These are phyloP conservation scores for Cryptosporidium tyzzeri DNA, from an alignment of 169 alveolate genomes.

Conservation along the genomic window DNA sequence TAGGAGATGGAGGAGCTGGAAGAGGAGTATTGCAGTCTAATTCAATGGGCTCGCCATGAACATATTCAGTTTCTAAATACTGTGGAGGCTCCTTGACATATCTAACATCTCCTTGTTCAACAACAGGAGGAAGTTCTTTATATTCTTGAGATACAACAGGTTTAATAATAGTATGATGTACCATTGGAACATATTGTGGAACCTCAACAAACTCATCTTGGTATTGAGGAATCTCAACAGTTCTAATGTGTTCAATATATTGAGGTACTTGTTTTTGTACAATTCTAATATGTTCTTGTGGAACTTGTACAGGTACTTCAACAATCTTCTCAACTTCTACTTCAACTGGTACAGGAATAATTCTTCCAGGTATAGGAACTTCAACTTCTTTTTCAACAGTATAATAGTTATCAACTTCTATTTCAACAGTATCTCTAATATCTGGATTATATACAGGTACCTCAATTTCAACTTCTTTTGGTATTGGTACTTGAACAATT, in stretches of 20 bases:
- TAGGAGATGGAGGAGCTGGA: constrained; percentile 66
- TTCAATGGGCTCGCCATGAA: constrained; percentile 68
- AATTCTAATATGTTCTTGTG: constrained; percentile 60
- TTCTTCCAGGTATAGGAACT: constrained; percentile 60
- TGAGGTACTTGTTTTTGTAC: constrained; percentile 74
- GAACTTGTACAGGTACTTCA: constrained; percentile 72
- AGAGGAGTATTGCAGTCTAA: constrained; percentile 57
- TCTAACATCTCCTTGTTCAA: constrained; percentile 57
- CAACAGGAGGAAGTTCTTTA: constrained; percentile 76
- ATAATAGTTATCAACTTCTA: constrained; percentile 41
- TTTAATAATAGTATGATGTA: constrained; percentile 64
- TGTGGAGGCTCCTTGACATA: constrained; percentile 71
- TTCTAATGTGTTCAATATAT: constrained; percentile 67
- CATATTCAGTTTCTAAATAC: constrained; percentile 55
- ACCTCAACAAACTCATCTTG: constrained; percentile 72
- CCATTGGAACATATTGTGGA: constrained; percentile 69
- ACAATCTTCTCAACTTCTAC: constrained; percentile 71
- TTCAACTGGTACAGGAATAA: constrained; percentile 70
- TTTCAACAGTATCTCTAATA: constrained; percentile 50
- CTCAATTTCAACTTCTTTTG: constrained; percentile 45
- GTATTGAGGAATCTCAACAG: constrained; percentile 69
- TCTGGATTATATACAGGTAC: constrained; percentile 66
- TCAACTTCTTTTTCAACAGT: constrained; percentile 71
- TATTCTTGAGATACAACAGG: constrained; percentile 72
- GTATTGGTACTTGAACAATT: constrained; percentile 69